Evolutionary conservation across 2,329 filamentous ascomycete genomes (phyloP).

Genomic region (Nemania serpens): DNA sequence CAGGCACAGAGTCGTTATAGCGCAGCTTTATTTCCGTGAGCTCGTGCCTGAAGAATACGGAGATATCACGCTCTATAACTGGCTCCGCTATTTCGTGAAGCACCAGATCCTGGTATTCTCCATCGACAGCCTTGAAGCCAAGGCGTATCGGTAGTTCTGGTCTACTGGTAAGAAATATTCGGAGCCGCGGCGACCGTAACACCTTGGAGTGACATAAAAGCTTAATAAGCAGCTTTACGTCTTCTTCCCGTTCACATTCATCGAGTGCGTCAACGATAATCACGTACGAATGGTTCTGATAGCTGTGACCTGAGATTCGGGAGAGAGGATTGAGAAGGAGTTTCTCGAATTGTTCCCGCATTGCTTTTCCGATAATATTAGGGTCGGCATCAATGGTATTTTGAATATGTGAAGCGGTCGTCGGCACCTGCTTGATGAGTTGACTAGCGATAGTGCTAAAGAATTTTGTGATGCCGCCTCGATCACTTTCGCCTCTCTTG

Average conservation of each 20-base stretch:
- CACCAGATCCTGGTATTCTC: constrained; percentile 39
- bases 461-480: background rate
- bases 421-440: background rate
- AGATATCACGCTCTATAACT: constrained; percentile 45
- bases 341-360: constrained; percentile 3
- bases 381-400: constrained; percentile 1
- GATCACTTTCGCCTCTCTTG: constrained; percentile 9
- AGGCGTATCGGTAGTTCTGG: constrained; percentile 47
- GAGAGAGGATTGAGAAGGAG: background rate
- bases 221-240: background rate
- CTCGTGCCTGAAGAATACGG: constrained; percentile 39
- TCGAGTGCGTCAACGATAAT: constrained; percentile 7
- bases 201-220: background rate
- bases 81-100: constrained; percentile 44
- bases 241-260: constrained; percentile 4
- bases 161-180: constrained; percentile 47
- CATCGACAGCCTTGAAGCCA: constrained; percentile 41
- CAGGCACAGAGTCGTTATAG: constrained; percentile 24
- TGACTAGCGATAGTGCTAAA: constrained; percentile 6
- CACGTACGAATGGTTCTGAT: background rate
- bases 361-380: background rate
- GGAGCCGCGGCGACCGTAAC: background rate
- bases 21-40: constrained; percentile 38
- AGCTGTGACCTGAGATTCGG: background rate
- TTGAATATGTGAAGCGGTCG: background rate